Percentiles rank a stretch among this genome's conserved stretches.
Evolutionary conservation across 495 filamentous ascomycete species (phyloP).

Genomic region (Trypethelium eluteriae): DNA sequence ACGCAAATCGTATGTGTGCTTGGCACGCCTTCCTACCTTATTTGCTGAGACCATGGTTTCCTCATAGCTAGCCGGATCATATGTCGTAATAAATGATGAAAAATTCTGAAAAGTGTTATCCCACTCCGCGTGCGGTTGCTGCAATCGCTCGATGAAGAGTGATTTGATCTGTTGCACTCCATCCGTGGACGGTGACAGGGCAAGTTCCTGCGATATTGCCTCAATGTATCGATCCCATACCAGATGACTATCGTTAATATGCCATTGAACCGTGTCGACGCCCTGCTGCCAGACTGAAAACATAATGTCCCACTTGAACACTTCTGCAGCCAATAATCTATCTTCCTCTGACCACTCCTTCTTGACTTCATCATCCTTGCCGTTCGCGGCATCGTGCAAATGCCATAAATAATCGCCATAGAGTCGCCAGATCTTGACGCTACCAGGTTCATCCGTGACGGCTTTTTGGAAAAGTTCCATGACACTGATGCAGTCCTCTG

Average conservation of each 20-base stretch:
- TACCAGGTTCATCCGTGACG: slow-evolving; percentile 72
- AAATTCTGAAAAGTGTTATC: slow-evolving; percentile 76
- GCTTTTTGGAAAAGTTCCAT: slow-evolving; percentile 77
- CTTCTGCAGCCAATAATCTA: slow-evolving; percentile 59
- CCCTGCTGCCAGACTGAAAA: slow-evolving; percentile 73
- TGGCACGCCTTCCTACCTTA: slow-evolving; percentile 56
- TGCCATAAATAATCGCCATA: slow-evolving; percentile 83
- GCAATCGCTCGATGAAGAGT: slow-evolving; percentile 66
- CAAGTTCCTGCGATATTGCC: slow-evolving; percentile 53
- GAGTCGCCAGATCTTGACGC: slow-evolving; percentile 75
- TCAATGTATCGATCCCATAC: slow-evolving; percentile 80
- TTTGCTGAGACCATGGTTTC: slow-evolving; percentile 66
- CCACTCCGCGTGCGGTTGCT: slow-evolving; percentile 76
- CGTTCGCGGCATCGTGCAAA: slow-evolving; percentile 54
- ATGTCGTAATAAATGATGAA: slow-evolving; percentile 70
- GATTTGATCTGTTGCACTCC: slow-evolving; percentile 57
- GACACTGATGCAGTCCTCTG: slow-evolving; percentile 63
- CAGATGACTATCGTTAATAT: slow-evolving; percentile 73
- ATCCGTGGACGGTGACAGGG: slow-evolving; percentile 47
- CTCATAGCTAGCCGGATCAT: slow-evolving; percentile 70
- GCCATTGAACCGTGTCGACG: slow-evolving; percentile 68
- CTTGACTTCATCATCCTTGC: slow-evolving; percentile 15
- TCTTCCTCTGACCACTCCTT: slow-evolving; percentile 67
- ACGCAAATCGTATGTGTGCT: slow-evolving; percentile 58
- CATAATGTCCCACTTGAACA: slow-evolving; percentile 71